Base-by-base conservation (phyloP, 2,329 filamentous ascomycete species). In the Ophiostoma sp. region DNA sequence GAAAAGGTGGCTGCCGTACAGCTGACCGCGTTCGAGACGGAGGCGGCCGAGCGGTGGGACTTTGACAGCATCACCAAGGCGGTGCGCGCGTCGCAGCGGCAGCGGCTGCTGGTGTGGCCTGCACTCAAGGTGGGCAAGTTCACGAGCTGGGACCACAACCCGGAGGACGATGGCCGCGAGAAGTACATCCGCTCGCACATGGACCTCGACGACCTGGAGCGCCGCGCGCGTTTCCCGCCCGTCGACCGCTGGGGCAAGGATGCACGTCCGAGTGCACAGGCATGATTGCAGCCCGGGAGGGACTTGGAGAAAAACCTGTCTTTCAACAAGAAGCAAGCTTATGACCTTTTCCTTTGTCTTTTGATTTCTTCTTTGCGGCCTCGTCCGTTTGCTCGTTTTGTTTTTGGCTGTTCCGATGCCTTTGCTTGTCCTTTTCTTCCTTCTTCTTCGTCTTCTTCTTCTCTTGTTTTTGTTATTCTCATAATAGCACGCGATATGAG, bases 121-220 rank as follows among this genome's bases (percentile, higher is more conserved):
- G 91, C 93, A 0, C 82, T 97, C 72, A 90, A 87, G 76, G 79
- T 88, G 77, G 93, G 93, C 68, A 82, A 82, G 47, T 92, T 91
- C 73, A 90, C 90, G 52, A 85, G 87, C 76, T 97, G 93, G 93
- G 93, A 97, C 78, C 90, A 89, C 78, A 85, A 93, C 79, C 92
- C 92, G 0, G 79, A 83, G 3, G 87, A 91, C 72, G 86, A 91
- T 74, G 90, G 88, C 40, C 81, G 83, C 64, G 82, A 86, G 72
- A 90, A 89, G 82, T 96, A 94, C 78, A 96, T 97, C 74, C 90
- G 93, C 68, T 92, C 89, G 45, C 89, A 91, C 75, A 89, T 93
- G 73, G 88, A 90, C 18, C 85, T 95, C 1, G 91, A 95, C 75
- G 89, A 93, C 68, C 82, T 95, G 6, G 91, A 95, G 81, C 85